Conservation (phyloP, 305 asterid species). For the Euphrasia arctica region DNA sequence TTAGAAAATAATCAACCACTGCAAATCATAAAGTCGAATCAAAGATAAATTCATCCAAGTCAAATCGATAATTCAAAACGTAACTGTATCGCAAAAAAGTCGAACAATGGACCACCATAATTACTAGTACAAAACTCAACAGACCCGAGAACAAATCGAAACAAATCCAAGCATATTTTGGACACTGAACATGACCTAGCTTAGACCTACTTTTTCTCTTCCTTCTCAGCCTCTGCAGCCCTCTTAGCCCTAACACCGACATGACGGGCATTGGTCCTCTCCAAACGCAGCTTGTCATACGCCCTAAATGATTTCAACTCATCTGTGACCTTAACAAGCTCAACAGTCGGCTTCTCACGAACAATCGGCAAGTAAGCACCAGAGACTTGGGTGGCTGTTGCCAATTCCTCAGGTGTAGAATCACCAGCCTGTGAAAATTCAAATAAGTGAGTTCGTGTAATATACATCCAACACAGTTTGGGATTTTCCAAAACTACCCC, state of each 20-base stretch:
- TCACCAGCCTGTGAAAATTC: constrained; percentile 53
- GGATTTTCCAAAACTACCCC: neutral
- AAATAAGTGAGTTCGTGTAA: too few species aligned
- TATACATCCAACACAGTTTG: too few species aligned
- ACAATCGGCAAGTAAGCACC: constrained; percentile 71
- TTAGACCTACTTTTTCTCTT: constrained; percentile 45
- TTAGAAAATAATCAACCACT: neutral
- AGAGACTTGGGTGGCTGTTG: constrained; percentile 75
- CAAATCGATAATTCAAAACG: neutral
- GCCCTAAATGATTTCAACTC: constrained; percentile 80
- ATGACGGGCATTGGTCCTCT: constrained; percentile 62
- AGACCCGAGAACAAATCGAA: neutral
- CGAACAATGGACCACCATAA: neutral
- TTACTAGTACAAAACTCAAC: neutral
- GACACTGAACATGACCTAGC: neutral
- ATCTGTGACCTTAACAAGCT: constrained; percentile 68
- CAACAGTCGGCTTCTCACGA: constrained; percentile 59
- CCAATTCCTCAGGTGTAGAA: constrained; percentile 81
- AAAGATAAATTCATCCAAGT: neutral
- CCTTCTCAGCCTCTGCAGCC: constrained; percentile 94
- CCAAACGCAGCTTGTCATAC: constrained; percentile 77
- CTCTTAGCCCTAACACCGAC: constrained; percentile 74
- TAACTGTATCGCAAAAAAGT: neutral
- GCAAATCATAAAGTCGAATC: neutral
- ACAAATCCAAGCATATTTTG: neutral